phyloP scores from a whole-genome alignment of 345 rosid genomes.

The Clausena lansium region DNA sequence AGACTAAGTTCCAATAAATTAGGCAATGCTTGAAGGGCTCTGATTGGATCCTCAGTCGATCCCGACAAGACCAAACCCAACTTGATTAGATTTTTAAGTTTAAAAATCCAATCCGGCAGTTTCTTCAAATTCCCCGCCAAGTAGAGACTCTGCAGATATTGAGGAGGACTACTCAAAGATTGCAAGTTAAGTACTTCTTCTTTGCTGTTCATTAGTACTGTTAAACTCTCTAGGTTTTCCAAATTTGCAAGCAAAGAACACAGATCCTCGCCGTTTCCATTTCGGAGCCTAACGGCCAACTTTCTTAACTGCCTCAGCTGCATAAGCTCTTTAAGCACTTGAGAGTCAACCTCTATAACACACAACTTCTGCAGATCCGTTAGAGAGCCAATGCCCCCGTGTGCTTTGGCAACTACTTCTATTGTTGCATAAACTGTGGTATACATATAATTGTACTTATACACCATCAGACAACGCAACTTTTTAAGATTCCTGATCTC shows the following conservation, averaged over 20 bases:
- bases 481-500: background rate
- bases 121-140: background rate
- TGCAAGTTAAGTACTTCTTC: slow-evolving; percentile 11
- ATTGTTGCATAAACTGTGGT: background rate
- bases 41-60: background rate
- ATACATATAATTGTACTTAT: background rate
- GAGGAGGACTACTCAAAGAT: background rate
- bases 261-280: background rate
- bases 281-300: slow-evolving; percentile 6
- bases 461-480: background rate
- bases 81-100: background rate
- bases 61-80: background rate
- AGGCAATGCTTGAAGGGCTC: slow-evolving; percentile 1
- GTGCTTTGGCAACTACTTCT: background rate
- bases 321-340: background rate
- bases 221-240: slow-evolving; percentile 7
- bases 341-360: background rate
- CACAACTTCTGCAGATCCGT: background rate
- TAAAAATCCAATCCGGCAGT: slow-evolving; percentile 8
- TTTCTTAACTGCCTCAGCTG: background rate
- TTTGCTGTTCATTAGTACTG: background rate
- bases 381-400: background rate
- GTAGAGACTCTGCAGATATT: no score
- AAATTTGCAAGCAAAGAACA: slow-evolving; percentile 8
- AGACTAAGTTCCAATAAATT: slow-evolving; percentile 6